Evolutionary conservation across 1,139 yeast species (phyloP).

Genomic region (Taiozyma sp.): DNA sequence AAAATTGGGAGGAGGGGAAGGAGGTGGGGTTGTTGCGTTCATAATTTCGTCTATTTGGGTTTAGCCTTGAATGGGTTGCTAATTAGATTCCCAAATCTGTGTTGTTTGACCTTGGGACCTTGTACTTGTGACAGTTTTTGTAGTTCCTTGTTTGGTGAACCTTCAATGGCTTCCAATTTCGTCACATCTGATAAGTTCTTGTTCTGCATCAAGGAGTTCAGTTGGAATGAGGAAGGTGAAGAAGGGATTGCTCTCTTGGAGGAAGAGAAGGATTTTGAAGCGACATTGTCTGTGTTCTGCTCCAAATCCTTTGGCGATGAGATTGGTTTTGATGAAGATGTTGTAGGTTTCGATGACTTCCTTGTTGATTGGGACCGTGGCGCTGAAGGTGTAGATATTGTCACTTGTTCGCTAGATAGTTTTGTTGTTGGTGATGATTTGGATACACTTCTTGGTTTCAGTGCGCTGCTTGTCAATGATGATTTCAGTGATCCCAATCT

Average conservation of each 20-base stretch:
- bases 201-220: conserved; percentile 15
- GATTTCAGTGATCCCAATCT: conserved; percentile 22
- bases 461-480: conserved; percentile 11
- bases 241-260: conserved; percentile 14
- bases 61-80: not conserved
- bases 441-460: conserved; percentile 7
- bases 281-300: conserved; percentile 1
- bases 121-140: not conserved
- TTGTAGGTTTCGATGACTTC: not conserved
- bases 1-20: not conserved
- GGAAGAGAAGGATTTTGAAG: conserved; percentile 1
- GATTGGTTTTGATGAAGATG: not conserved
- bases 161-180: conserved; percentile 18
- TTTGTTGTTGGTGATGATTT: conserved; percentile 12
- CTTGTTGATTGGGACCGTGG: not conserved
- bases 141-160: conserved; percentile 17
- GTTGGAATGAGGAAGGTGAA: conserved; percentile 21
- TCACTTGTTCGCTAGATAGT: conserved; percentile 5
- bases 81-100: not conserved
- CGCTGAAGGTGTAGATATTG: not conserved
- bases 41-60: not conserved
- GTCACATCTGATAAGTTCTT: not conserved
- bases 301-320: not conserved
- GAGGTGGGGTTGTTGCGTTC: not conserved
- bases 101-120: not conserved